Evolutionary conservation across 768 basidiomycete species (phyloP).

Genomic region (Tephrocybe rancida): DNA sequence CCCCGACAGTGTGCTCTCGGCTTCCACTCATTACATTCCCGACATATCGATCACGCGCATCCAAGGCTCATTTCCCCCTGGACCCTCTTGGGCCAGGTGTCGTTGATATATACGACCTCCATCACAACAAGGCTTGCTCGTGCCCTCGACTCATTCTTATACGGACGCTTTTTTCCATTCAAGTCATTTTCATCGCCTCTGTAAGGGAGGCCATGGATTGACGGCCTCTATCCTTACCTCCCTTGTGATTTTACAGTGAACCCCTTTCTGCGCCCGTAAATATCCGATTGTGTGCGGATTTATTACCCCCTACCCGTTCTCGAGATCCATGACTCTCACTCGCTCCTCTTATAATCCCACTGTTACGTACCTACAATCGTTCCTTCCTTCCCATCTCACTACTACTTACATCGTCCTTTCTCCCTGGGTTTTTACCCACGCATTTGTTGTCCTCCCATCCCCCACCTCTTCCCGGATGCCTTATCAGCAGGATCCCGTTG

Average conservation of each 20-base stretch:
- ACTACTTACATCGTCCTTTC: constrained; percentile 15
- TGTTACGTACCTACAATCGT: constrained; percentile 14
- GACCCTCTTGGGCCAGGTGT: constrained; percentile 19
- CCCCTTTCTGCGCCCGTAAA: constrained; percentile 34
- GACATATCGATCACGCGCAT: constrained; percentile 8
- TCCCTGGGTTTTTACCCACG: constrained; percentile 20
- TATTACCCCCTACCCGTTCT: constrained; percentile 11
- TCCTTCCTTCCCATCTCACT: constrained; percentile 18
- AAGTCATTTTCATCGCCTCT: constrained; percentile 28
- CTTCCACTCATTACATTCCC: constrained; percentile 28
- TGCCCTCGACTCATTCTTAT: constrained; percentile 38
- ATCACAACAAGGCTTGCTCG: constrained; percentile 27
- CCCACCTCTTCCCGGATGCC: constrained; percentile 49
- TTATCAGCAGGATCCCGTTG: constrained; percentile 29
- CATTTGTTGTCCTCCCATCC: constrained; percentile 70
- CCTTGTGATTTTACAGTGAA: constrained; percentile 20
- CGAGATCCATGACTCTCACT: constrained; percentile 22
- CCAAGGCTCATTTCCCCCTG: neutral
- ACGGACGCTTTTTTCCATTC: constrained; percentile 84
- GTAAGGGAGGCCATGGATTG: constrained; percentile 12
- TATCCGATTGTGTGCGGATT: constrained; percentile 17
- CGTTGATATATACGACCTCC: constrained; percentile 25
- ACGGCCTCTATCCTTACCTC: constrained; percentile 24
- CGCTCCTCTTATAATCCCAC: constrained; percentile 3
- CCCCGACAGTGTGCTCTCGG: constrained; percentile 28